A percentile compares a stretch with the other conserved stretches of the same genome.
phyloP scores from a whole-genome alignment of 305 asterid genomes.

The Solanum hybrid region DNA sequence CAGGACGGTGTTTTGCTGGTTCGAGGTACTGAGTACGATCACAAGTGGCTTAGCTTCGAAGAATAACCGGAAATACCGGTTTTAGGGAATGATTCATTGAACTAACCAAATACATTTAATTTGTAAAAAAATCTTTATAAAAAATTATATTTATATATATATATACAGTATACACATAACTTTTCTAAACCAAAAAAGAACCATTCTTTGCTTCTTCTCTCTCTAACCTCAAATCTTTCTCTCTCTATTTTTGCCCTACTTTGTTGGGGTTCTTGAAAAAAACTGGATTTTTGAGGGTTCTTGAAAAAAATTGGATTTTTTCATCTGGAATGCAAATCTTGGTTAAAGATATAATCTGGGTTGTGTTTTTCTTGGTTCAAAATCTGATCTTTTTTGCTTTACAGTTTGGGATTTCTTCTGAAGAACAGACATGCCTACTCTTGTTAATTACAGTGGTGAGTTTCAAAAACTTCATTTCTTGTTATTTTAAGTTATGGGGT shows the following conservation, averaged over 20 bases:
- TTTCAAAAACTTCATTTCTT: neutral
- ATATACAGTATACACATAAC: neutral
- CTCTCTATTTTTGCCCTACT: conserved; percentile 12
- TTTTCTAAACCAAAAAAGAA: conserved; percentile 1
- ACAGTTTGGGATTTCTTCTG: conserved; percentile 34
- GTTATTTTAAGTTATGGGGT: neutral
- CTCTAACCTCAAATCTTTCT: neutral
- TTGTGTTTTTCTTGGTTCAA: conserved; percentile 34
- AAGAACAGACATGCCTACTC: conserved; percentile 65
- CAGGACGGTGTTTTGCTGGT: neutral
- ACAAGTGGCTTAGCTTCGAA: conserved; percentile 5
- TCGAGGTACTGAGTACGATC: neutral
- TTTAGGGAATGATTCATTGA: conserved; percentile 29
- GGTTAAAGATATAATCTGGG: conserved; percentile 47
- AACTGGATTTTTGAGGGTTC: conserved; percentile 3
- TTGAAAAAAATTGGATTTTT: conserved; percentile 12
- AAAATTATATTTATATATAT: neutral
- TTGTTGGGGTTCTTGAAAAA: conserved; percentile 36
- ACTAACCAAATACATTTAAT: conserved; percentile 15
- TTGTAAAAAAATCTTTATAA: neutral
- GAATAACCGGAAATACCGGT: conserved; percentile 17
- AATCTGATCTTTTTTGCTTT: conserved; percentile 36
- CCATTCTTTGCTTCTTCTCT: neutral
- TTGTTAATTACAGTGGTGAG: conserved; percentile 87
- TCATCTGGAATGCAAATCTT: conserved; percentile 46